A percentile compares a stretch with the other conserved stretches of the same genome.
Conservation (phyloP, 2,329 filamentous ascomycete genomes). For the Alternaria viburni region DNA sequence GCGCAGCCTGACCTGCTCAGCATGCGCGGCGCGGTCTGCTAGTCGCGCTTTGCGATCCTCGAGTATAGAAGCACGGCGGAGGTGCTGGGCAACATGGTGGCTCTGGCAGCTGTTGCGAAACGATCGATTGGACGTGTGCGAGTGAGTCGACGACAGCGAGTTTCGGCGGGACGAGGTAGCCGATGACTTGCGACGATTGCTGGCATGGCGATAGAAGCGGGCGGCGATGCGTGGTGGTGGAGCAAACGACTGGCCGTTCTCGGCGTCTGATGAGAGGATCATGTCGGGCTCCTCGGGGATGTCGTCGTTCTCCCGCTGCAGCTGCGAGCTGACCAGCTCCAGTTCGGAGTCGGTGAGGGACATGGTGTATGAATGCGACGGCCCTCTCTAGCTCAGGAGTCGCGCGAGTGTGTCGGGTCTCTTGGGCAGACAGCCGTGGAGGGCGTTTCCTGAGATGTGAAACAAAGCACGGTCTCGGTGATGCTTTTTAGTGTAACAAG, state of each 20-base stretch:
- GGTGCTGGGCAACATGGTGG: slow-evolving; percentile 78
- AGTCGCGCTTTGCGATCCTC: slow-evolving; percentile 80
- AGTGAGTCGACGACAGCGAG: slow-evolving; percentile 78
- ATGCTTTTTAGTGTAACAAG: slow-evolving; percentile 24
- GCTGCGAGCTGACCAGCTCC: slow-evolving; percentile 37
- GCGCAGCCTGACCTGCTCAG: slow-evolving; percentile 79
- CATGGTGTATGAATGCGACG: slow-evolving; percentile 21
- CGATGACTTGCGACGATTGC: slow-evolving; percentile 73
- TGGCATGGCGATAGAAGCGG: slow-evolving; percentile 72
- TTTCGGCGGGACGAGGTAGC: slow-evolving; percentile 80
- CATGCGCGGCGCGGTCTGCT: slow-evolving; percentile 80
- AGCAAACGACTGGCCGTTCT: slow-evolving; percentile 56
- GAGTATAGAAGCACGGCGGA: slow-evolving; percentile 79
- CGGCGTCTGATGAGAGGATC: slow-evolving; percentile 48
- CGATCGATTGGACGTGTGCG: slow-evolving; percentile 69
- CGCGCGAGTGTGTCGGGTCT: slow-evolving; percentile 30
- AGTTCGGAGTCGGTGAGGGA: slow-evolving; percentile 44
- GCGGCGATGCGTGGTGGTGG: slow-evolving; percentile 79
- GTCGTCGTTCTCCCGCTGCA: slow-evolving; percentile 44
- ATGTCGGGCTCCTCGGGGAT: slow-evolving; percentile 52
- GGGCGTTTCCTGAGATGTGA: slow-evolving; percentile 25
- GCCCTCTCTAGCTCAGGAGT: slow-evolving; percentile 12
- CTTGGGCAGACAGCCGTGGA: slow-evolving; percentile 4
- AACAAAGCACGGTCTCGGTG: slow-evolving; percentile 40
- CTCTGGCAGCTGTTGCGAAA: slow-evolving; percentile 67